A percentile compares a stretch with the other conserved stretches of the same genome.
These are phyloP conservation scores for Hypoxylon intermedium DNA, from an alignment of 495 filamentous ascomycete genomes.

Conservation along the genomic window DNA sequence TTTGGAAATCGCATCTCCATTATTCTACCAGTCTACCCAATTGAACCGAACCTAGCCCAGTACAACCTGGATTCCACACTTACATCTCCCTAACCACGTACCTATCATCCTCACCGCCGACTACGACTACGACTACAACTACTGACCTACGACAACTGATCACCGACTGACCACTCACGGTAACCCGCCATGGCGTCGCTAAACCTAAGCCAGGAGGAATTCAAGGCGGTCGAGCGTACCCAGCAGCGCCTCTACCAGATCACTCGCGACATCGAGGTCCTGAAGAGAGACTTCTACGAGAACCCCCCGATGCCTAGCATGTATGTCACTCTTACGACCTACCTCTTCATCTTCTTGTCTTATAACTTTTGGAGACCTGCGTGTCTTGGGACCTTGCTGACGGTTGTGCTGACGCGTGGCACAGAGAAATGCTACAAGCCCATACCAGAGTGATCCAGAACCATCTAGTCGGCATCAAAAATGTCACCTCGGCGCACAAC, in stretches of 20 bases:
- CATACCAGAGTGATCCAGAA: conserved; percentile 69
- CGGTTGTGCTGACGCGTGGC: background rate
- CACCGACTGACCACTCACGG: background rate
- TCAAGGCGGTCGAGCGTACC: conserved; percentile 76
- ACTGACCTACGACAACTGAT: too few species aligned
- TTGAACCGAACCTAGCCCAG: background rate
- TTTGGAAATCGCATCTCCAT: conserved; percentile 32
- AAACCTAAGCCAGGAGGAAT: conserved; percentile 62
- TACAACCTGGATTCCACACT: too few species aligned
- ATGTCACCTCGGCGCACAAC: conserved; percentile 63
- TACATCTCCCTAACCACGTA: too few species aligned
- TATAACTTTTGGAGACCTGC: background rate
- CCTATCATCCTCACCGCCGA: too few species aligned
- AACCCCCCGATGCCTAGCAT: conserved; percentile 49
- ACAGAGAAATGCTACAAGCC: conserved; percentile 72
- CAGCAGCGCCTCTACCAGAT: conserved; percentile 76
- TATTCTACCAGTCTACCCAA: too few species aligned
- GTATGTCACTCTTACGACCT: conserved; percentile 27
- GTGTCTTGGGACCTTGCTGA: background rate
- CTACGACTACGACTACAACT: too few species aligned
- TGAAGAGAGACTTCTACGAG: conserved; percentile 51
- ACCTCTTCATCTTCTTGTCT: background rate
- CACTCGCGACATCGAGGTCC: conserved; percentile 67
- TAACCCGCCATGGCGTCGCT: conserved; percentile 54
- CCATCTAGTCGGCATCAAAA: conserved; percentile 66